Percentiles rank a stretch among this genome's conserved stretches.
Evolutionary conservation across 331 rosid species (phyloP).

Genomic region (Malus hybrid): DNA sequence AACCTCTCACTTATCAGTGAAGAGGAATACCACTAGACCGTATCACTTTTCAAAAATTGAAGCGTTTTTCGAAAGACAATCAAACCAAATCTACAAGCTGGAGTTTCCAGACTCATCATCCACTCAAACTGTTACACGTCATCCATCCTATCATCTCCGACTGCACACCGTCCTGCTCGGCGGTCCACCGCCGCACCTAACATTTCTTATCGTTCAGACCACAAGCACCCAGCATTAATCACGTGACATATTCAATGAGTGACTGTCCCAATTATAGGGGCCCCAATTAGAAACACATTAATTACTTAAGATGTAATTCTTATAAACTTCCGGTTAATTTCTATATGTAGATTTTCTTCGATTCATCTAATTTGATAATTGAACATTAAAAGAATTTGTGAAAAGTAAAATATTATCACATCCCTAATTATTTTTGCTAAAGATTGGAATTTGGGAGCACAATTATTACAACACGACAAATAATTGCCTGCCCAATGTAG

Average conservation of each 20-base stretch:
- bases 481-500: neutral
- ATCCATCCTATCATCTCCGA: neutral
- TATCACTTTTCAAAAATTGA: too few relatives aligned
- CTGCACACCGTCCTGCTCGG: too few relatives aligned
- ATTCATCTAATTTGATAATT: accelerated
- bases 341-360: accelerated
- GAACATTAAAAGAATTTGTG: accelerated
- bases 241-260: neutral
- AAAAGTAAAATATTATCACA: too few relatives aligned
- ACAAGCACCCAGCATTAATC: neutral
- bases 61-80: too few relatives aligned
- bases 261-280: neutral
- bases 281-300: too few relatives aligned
- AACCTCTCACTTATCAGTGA: too few relatives aligned
- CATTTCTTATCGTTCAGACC: neutral
- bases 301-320: too few relatives aligned
- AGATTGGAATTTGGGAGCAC: neutral
- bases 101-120: neutral
- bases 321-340: too few relatives aligned
- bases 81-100: neutral
- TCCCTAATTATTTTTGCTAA: neutral
- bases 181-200: too few relatives aligned
- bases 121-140: neutral
- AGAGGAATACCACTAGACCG: too few relatives aligned
- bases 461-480: neutral